These are phyloP conservation scores for Fusarium oligoseptatum DNA, from an alignment of 2,329 filamentous ascomycete genomes.

Conservation along the genomic window DNA sequence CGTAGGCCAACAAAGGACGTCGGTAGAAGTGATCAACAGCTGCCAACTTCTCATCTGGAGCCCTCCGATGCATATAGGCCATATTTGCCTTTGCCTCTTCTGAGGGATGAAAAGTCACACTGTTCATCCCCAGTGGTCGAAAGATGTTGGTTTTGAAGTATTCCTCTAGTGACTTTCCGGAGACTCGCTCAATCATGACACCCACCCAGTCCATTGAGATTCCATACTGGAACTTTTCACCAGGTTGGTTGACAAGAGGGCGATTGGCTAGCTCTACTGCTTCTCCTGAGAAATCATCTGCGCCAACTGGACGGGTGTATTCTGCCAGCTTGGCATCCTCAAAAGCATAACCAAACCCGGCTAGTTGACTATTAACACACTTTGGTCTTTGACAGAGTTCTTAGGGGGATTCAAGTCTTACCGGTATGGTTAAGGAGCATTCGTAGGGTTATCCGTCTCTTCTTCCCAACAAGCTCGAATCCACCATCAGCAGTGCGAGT, in stretches of 20 bases:
- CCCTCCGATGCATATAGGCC: neutral
- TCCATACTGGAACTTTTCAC: neutral
- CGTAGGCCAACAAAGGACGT: neutral
- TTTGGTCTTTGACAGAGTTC: too few species aligned
- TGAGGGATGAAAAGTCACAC: neutral
- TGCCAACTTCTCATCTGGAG: neutral
- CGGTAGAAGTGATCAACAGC: neutral
- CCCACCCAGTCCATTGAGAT: constrained; percentile 2
- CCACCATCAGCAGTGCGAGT: neutral
- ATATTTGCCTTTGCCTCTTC: neutral
- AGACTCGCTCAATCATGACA: neutral
- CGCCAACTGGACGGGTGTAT: neutral
- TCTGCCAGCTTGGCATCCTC: neutral
- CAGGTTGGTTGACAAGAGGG: neutral
- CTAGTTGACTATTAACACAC: neutral
- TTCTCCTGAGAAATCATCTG: constrained; percentile 4
- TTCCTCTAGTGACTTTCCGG: neutral
- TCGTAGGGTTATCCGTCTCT: neutral
- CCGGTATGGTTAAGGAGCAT: neutral
- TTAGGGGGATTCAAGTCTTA: neutral
- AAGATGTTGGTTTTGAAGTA: constrained; percentile 1
- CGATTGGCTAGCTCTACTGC: neutral
- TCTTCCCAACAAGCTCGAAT: neutral
- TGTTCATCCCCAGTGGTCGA: neutral
- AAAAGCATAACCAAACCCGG: neutral